Evolutionary conservation across 2,329 filamentous ascomycete genomes (phyloP), one percentile per base, ranked within the genome.

Genomic region (Xylariomycetidae sp.): DNA sequence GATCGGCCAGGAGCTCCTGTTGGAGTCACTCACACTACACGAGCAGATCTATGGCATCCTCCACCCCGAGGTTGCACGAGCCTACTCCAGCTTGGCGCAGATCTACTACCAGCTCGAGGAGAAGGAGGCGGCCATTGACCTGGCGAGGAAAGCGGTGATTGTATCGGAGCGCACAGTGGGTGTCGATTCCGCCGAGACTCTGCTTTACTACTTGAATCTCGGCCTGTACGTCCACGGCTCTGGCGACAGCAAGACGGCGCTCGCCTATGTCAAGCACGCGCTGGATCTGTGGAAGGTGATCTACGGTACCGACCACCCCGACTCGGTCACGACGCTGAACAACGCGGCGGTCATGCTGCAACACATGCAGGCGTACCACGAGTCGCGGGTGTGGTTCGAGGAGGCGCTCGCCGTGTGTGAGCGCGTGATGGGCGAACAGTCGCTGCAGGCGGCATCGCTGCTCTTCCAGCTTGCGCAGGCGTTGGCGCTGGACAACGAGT

Each of bases 261-360:
- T 98, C 35, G 72, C 76, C 10, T 95, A 94, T 57, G 83, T 93
- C 45, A 86, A 85, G 58, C 92, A 98, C 58, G 92, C 92, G 6
- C 75, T 98, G 47, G 82, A 92, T 56, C 71, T 98, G 42, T 96
- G 90, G 90, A 95, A 95, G 69, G 76, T 96, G 50, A 90, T 96
- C 51, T 98, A 95, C 57, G 92, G 92, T 19, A 70, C 82, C 19
- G 84, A 87, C 51, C 92, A 98, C 63, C 92, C 92, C 3, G 92
- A 98, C 64, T 94, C 88, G 7, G 95, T 98, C 63, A 98, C 93
- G 7, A 96, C 92, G 12, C 83, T 96, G 63, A 98, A 96, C 74
- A 98, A 98, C 54, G 90, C 87, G 14, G 92, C 92, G 6, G 92
- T 98, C 39, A 98, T 98, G 92, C 78, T 98, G 38, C 92, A 98